Percentiles rank a stretch among this genome's conserved stretches.
These are phyloP conservation scores for Pleurostoma richardsiae DNA, from an alignment of 2,329 filamentous ascomycete genomes.

Conservation along the genomic window DNA sequence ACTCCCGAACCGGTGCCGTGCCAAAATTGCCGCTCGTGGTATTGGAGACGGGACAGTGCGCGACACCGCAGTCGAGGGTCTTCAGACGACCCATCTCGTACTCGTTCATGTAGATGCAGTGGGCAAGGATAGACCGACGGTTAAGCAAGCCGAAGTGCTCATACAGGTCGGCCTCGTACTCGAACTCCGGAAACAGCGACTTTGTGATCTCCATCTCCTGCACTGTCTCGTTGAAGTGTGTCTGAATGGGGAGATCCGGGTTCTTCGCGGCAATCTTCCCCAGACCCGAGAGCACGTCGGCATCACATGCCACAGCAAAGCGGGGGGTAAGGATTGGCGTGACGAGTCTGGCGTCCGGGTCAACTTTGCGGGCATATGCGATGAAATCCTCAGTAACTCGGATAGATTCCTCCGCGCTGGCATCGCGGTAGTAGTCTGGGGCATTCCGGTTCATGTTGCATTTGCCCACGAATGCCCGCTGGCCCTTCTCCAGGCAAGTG, in stretches of 20 bases:
- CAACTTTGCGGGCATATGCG: constrained; percentile 34
- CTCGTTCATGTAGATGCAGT: constrained; percentile 58
- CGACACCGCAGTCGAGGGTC: constrained; percentile 49
- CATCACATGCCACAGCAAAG: constrained; percentile 56
- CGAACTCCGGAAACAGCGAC: constrained; percentile 48
- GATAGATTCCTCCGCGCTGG: constrained; percentile 37
- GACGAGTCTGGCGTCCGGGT: constrained; percentile 36
- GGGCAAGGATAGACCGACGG: constrained; percentile 54
- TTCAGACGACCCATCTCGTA: constrained; percentile 45
- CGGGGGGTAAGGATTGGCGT: constrained; percentile 51
- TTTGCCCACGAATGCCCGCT: constrained; percentile 56
- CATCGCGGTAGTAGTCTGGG: constrained; percentile 48
- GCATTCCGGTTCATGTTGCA: constrained; percentile 55
- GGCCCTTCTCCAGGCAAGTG: constrained; percentile 43
- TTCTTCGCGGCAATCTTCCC: constrained; percentile 46
- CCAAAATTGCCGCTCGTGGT: constrained; percentile 59
- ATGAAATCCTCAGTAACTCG: constrained; percentile 43
- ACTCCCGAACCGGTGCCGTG: constrained; percentile 53
- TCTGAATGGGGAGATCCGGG: constrained; percentile 51
- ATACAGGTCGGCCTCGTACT: constrained; percentile 56
- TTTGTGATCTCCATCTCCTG: constrained; percentile 52
- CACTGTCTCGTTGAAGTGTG: constrained; percentile 61
- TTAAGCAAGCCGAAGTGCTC: constrained; percentile 47
- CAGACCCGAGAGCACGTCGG: constrained; percentile 46
- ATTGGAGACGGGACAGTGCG: constrained; percentile 60